Conservation (phyloP, 2,329 filamentous ascomycete genomes). For the Pseudocercospora eumusae region DNA sequence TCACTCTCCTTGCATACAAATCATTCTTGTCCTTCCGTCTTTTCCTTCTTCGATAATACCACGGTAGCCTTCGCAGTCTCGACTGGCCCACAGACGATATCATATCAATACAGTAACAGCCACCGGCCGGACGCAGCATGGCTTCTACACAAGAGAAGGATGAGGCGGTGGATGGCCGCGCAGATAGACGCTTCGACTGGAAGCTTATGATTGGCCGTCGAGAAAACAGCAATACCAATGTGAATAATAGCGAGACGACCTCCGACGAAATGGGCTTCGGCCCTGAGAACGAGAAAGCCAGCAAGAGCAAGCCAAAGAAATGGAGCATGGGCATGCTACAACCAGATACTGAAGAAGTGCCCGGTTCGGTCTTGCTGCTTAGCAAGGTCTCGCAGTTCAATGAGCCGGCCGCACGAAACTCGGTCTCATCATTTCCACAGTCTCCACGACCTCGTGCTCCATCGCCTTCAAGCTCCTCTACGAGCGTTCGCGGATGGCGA, state of each 20-base stretch:
- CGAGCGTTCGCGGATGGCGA: constrained; percentile 19
- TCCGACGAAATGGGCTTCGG: constrained; percentile 18
- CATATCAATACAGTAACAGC: not conserved
- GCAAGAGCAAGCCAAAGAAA: constrained; percentile 38
- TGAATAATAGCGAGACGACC: constrained; percentile 21
- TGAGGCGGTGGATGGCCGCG: constrained; percentile 17
- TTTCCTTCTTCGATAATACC: not conserved
- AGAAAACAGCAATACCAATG: constrained; percentile 6
- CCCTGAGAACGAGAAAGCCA: constrained; percentile 16
- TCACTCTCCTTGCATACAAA: constrained; percentile 6
- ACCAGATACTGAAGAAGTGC: constrained; percentile 78
- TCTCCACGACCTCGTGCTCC: constrained; percentile 39
- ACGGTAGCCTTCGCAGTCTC: not conserved
- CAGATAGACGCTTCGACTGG: constrained; percentile 31
- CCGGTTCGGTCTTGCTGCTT: constrained; percentile 64
- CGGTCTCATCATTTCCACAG: constrained; percentile 48
- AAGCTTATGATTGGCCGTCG: constrained; percentile 26
- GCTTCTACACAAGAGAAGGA: not conserved
- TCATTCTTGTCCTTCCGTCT: not conserved
- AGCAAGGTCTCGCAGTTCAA: constrained; percentile 59
- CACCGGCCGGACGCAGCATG: not conserved
- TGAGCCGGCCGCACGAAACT: constrained; percentile 62
- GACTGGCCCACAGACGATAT: not conserved
- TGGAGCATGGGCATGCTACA: constrained; percentile 79
- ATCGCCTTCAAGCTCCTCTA: constrained; percentile 24